Evolutionary conservation across 1,139 yeast genomes (phyloP), one percentile per base, ranked within the genome.

Genomic region (Yamadazyma dushanensis): DNA sequence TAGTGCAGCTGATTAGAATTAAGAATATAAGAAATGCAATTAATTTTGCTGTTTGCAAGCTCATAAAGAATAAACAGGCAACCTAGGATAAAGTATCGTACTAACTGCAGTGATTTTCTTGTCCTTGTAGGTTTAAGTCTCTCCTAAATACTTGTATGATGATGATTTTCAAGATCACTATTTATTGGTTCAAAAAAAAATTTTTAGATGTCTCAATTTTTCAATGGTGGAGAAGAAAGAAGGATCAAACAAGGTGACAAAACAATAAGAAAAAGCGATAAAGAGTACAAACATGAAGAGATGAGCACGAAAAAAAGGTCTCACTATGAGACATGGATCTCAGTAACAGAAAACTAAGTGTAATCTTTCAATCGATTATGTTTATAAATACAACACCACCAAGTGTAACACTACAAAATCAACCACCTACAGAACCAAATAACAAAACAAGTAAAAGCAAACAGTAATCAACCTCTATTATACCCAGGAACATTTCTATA

Each of bases 401-500:
- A 10, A 23, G 17, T 23, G 10, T 6, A 31, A 15, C 16, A 21
- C 24, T 19, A 9, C 24, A 6, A 21, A 21, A 21, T 21, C 5
- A 21, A 21, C 24, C 9, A 21, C 21, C 13, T 15, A 31, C 16
- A 16, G 15, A 29, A 29, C 15, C 18, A 16, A 32, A 27, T 11
- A 26, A 13, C 13, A 26, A 17, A 16, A 16, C 18, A 20, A 21
- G 20, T 8, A 20, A 16, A 26, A 32, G n/a, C 13, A 13, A 26
- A 13, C 10, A n/a, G 15, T n/a, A n/a, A 22, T 28, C 18, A 32
- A 19, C 30, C 16, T 20, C 38, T 35, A 28, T 26, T 19, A 20
- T 20, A 26, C 23, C 21, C 10, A 6, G 19, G 21, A 14, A 36
- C 15, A 22, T 31, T 32, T 35, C 39, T 38, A 24, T 33, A 34